phyloP scores from a whole-genome alignment of 176 grass and related monocot species.

The Hordeum marinum region DNA sequence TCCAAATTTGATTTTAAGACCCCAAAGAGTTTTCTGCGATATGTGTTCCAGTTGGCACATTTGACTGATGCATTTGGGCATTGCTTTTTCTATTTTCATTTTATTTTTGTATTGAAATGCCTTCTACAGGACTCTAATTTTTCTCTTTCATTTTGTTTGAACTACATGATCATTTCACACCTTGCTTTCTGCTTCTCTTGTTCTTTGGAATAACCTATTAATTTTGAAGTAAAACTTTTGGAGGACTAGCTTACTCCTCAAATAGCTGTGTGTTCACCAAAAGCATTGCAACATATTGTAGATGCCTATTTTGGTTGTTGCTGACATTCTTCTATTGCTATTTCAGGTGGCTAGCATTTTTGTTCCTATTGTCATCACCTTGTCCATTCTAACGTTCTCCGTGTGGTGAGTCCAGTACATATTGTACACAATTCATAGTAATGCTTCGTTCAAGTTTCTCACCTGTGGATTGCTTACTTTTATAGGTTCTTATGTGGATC shows the following conservation, averaged over 20 bases:
- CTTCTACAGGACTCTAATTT: background rate
- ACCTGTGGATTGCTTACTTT: conserved; percentile 13
- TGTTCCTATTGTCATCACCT: conserved; percentile 87
- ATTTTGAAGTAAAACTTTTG: background rate
- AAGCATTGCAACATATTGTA: background rate
- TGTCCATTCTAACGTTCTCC: conserved; percentile 84
- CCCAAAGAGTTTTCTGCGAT: background rate
- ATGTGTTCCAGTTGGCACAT: background rate
- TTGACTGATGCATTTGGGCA: background rate
- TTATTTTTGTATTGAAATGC: background rate
- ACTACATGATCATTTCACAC: background rate
- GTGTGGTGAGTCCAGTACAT: conserved; percentile 57
- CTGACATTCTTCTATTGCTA: background rate
- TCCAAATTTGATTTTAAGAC: background rate
- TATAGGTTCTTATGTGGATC: conserved; percentile 93
- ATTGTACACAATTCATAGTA: background rate
- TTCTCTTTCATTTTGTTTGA: background rate
- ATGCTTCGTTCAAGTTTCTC: conserved; percentile 8
- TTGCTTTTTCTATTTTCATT: background rate
- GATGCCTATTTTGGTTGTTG: background rate
- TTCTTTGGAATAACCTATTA: background rate
- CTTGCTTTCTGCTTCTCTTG: background rate
- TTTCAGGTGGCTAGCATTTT: conserved; percentile 92
- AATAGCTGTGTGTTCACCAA: background rate
- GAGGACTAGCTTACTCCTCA: background rate